phyloP scores from a whole-genome alignment of 768 basidiomycete species.

The Calocera cornea region DNA sequence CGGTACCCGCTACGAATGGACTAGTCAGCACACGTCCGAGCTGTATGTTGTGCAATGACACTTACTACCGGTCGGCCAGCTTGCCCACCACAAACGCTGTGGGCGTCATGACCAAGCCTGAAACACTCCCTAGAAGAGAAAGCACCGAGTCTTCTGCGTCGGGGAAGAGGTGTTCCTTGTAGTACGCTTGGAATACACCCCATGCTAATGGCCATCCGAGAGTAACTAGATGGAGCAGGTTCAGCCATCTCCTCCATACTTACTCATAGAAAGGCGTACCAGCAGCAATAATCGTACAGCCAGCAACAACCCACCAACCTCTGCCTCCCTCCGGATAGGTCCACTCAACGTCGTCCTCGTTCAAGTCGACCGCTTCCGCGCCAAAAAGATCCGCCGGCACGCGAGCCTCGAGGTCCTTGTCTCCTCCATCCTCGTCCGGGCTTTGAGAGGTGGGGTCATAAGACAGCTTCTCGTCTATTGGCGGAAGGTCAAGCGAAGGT shows the following conservation, averaged over 20 bases:
- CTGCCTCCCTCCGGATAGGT: constrained; percentile 14
- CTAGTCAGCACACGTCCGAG: background rate
- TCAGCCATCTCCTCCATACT: too few species aligned
- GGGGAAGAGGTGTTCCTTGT: constrained; percentile 7
- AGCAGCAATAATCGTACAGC: constrained; percentile 11
- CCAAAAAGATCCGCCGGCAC: background rate
- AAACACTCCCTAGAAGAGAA: constrained; percentile 3
- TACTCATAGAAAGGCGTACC: constrained; percentile 3
- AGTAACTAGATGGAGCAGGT: background rate
- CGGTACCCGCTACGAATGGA: background rate
- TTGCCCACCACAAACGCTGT: constrained; percentile 1
- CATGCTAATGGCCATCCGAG: constrained; percentile 1
- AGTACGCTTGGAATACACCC: constrained; percentile 9
- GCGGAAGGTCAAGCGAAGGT: background rate
- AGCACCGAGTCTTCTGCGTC: background rate
- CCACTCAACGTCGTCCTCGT: background rate
- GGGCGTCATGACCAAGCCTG: constrained; percentile 6
- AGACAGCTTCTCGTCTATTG: background rate
- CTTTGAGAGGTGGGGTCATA: background rate
- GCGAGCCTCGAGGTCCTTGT: background rate
- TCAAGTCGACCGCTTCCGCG: background rate
- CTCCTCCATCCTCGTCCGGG: background rate
- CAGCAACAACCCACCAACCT: constrained; percentile 12
- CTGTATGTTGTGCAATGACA: background rate
- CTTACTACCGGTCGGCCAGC: constrained; percentile 6